These are phyloP conservation scores for Pythium insidiosum DNA, from an alignment of 352 stramenopile species.

Conservation along the genomic window DNA sequence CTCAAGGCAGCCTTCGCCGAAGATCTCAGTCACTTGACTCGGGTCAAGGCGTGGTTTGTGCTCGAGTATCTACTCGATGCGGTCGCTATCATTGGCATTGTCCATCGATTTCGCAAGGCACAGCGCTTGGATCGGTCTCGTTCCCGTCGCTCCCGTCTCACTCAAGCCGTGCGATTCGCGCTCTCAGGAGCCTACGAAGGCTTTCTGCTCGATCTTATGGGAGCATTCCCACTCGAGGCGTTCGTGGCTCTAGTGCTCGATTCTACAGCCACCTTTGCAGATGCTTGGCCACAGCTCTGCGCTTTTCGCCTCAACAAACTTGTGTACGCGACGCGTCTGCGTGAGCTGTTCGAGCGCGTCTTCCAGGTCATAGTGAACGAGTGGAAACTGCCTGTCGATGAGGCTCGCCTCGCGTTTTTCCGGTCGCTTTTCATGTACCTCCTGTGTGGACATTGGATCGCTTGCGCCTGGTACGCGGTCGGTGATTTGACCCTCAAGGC, in stretches of 20 bases:
- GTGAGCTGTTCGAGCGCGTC: conserved; percentile 29
- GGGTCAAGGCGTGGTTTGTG: conserved; percentile 27
- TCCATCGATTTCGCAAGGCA: conserved; percentile 20
- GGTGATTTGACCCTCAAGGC: conserved; percentile 26
- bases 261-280: no score
- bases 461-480: conserved; percentile 45
- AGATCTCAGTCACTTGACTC: conserved; percentile 22
- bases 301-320: conserved; percentile 52
- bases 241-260: no score
- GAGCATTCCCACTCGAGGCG: conserved; percentile 42
- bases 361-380: conserved; percentile 63
- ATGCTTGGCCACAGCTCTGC: conserved; percentile 27
- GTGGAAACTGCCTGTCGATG: conserved; percentile 27
- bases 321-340: conserved; percentile 27
- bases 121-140: neutral
- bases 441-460: conserved; percentile 51
- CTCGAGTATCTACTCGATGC: conserved; percentile 50
- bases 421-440: conserved; percentile 41
- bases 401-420: conserved; percentile 36
- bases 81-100: conserved; percentile 37
- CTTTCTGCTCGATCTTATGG: conserved; percentile 29
- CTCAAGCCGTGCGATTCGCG: neutral
- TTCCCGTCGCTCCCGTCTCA: neutral
- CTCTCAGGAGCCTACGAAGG: conserved; percentile 11
- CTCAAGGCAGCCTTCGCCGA: conserved; percentile 54